Evolutionary conservation across 805 yeast genomes (phyloP), one percentile per base, ranked within the genome.

Genomic region (Kuraishia borneana): DNA sequence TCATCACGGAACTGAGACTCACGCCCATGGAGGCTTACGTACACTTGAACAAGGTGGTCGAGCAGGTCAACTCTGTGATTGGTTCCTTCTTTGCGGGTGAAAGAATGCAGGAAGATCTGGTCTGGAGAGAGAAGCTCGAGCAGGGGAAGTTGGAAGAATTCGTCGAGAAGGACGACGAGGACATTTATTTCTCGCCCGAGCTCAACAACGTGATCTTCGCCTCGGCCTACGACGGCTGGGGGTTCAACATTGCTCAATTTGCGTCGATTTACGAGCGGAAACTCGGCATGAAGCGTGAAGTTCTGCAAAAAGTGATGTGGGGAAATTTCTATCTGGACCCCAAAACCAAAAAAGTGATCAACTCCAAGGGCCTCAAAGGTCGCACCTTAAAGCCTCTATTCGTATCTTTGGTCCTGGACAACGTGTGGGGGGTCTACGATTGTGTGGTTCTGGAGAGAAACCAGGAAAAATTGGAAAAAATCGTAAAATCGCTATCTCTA

Each of bases 221-320:
- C 1, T 68, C 74, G 20, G 98, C 98, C 1, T 65, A 82, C 14
- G 98, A 92, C 58, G 97, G 97, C 9, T 92, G 98, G 97, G 99
- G 97, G 1, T 92, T 92, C 55, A 82, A 84, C 29, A 65, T 92
- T 33, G 74, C 83, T 34, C 95, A 92, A 43, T 83, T 92, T 56
- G 83, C 96, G 6, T 77, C 81, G 37, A 75, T 92, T 22, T 84
- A 85, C 52, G 92, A 81, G 58, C 73, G 73, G 32, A 85, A 85
- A 47, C 61, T 89, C 14, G 96, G 95, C 0, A 80, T 89, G 43
- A 82, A 83, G 42, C 76, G 87, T 41, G 73, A 74, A 14, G 83
- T 74, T 35, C 65, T 92, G 30, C 78, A 79, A 38, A 82, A 83
- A 48, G 85, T 87, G n/a, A 62, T 92, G 4, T 92, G 97, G 97